Evolutionary conservation across 2,329 filamentous ascomycete species (phyloP), one percentile per base, ranked within the genome.

Genomic region (Blastomyces emzantsi): DNA sequence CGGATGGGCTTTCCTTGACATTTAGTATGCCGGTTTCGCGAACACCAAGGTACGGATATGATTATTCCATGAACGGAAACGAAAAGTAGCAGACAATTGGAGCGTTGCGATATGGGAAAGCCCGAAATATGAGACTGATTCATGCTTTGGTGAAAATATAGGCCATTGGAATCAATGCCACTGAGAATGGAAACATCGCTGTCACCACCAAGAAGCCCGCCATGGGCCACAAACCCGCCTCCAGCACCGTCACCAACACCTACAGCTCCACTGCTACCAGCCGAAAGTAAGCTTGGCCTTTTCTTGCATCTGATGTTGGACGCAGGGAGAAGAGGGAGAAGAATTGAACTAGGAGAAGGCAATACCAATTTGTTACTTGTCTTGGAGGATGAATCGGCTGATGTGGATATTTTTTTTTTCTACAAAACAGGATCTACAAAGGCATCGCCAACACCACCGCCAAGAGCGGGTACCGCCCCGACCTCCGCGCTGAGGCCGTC

Each of bases 1-100:
- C 15, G 45, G 19, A 19, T 47, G n/a, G 43, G 28, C 19, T 8
- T 55, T 19, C 2, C 41, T 19, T 45, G 41, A 45, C 63, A 65
- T 65, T 60, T 76, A 95, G 90, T 86, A 96, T 80, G 90, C 90
- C 74, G 94, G 94, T 75, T 95, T 92, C 80, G 87, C 90, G 80
- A 96, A 96, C 84, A 85, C 88, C 78, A 94, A 96, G 90, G 91
- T 94, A 89, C 73, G 68, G 47, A 9, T 15, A 51, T 49, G 8
- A 30, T 33, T 55, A 36, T 55, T n/a, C 36, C 33, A 22, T 1
- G 5, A 7, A 25, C 5, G 3, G 41, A 41, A 39, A 8, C 4
- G 33, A 33, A 36, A 55, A 11, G 43, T 5, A 25, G 30, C 11
- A 25, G n/a, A 58, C 19, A 43, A 58, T 58, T 41, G 13, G 33